Conservation (phyloP, 2,329 filamentous ascomycete genomes). For the Colletotrichum lini region DNA sequence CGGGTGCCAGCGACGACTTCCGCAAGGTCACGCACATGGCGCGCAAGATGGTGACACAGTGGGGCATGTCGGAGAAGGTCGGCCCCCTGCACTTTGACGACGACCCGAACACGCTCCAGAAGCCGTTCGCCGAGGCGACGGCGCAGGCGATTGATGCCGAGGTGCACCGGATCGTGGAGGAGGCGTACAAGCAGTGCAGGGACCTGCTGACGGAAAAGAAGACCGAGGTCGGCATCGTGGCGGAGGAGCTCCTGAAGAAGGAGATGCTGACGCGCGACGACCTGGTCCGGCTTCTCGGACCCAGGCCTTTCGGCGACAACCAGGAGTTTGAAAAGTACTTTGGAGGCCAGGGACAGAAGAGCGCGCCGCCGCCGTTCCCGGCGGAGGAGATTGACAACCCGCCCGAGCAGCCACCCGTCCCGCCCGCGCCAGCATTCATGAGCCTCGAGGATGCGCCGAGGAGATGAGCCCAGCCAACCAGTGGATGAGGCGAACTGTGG, state of each 20-base stretch:
- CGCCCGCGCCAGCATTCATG: conserved; percentile 51
- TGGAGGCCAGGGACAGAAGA: conserved; percentile 67
- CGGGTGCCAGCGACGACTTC: conserved; percentile 96
- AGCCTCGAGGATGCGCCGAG: conserved; percentile 42
- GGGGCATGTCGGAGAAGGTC: conserved; percentile 97
- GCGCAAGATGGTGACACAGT: conserved; percentile 98
- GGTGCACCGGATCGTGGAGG: conserved; percentile 90
- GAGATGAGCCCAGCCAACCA: conserved; percentile 38
- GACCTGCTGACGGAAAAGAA: conserved; percentile 89
- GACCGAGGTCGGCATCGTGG: conserved; percentile 87
- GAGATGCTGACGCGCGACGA: conserved; percentile 94
- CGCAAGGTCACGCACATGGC: conserved; percentile 98
- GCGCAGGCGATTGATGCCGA: conserved; percentile 93
- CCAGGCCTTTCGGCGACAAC: conserved; percentile 85
- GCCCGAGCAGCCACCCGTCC: conserved; percentile 50
- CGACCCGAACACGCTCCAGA: conserved; percentile 85
- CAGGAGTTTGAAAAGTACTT: conserved; percentile 98
- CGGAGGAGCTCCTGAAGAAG: conserved; percentile 92
- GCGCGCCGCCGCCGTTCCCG: conserved; percentile 71
- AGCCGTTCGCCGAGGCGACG: conserved; percentile 96
- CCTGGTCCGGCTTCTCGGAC: conserved; percentile 89
- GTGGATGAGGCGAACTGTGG: not conserved
- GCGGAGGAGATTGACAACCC: conserved; percentile 59
- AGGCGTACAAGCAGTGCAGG: conserved; percentile 92
- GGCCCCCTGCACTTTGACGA: conserved; percentile 94